Conservation (phyloP, 208 protist genomes). For the Trichomonas gallinae region DNA sequence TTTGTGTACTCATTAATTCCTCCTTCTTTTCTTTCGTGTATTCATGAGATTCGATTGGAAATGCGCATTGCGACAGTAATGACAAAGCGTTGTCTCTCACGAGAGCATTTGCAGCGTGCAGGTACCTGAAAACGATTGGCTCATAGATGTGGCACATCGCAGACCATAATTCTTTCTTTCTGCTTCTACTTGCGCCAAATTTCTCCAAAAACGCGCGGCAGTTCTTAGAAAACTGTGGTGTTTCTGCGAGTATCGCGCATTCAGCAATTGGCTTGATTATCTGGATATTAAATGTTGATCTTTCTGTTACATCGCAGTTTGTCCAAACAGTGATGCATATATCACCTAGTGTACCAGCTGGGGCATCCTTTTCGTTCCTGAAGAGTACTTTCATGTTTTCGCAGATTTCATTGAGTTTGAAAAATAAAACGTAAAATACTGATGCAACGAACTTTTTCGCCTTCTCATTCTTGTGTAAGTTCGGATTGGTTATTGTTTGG, state of each 20-base stretch:
- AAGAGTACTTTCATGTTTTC: neutral
- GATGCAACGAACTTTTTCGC: neutral
- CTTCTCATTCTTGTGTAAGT: neutral
- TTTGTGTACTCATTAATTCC: neutral
- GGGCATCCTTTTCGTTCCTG: no score
- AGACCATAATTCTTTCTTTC: neutral
- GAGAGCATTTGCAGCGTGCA: neutral
- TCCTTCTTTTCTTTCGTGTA: neutral
- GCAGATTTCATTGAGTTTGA: neutral
- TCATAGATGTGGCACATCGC: neutral
- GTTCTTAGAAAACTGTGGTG: neutral
- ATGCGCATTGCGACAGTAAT: neutral
- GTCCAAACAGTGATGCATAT: neutral
- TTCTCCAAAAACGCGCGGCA: neutral
- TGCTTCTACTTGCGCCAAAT: neutral
- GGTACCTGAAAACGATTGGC: neutral
- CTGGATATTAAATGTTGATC: neutral
- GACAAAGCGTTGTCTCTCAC: neutral
- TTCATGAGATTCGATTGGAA: neutral
- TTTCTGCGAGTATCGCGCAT: neutral
- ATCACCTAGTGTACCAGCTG: neutral
- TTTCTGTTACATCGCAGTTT: neutral
- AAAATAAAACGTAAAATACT: neutral
- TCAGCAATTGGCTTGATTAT: neutral
- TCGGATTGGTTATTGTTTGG: neutral